Base-by-base conservation (phyloP, 1,139 yeast species). In the Lodderomyces oxycetoniae region DNA sequence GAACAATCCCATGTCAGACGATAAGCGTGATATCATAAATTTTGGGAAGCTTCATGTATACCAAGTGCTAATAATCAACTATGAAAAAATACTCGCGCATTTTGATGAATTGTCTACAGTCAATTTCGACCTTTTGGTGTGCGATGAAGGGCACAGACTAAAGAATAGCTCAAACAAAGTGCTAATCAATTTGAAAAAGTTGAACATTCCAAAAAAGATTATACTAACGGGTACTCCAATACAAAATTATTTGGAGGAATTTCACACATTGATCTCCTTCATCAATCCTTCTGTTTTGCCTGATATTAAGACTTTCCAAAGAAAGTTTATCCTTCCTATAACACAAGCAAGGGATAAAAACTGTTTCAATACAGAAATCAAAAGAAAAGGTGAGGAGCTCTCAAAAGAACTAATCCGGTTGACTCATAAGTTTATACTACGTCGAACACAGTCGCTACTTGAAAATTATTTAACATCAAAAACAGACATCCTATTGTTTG, bases 111-210 rank as follows among this genome's bases (percentile, higher is more conserved):
- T 89, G 17, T 47, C 59, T 1, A 54, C 63, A 1, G 65, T 71
- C 2, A 57, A 63, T 2, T 74, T 86, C 46, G 97, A 88, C 50
- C 49, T 91, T 15, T 60, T 93, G 26, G 74, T 93, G 0, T 91
- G 98, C 55, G 99, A 93, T 55, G 99, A 93, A 53, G 98, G 96
- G 3, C 97, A 89, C 53, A 67, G 95, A 34, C 64, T 89, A 43
- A 89, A 89, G 48, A 83, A 73, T 46, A 67, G 72, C 17, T 56
- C 76, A 10, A 86, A 84, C 41, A 87, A 87, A 53, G 77, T 84
- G 0, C 64, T 87, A 35, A 77, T 76, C 41, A 74, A 78, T 0
- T 63, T 89, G 33, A 72, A 72, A 28, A 57, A 65, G 2, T 58
- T 89, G 17, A 65, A 76, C 26, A 70, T 85, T 4, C 64, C 68